Conservation (phyloP, 179 eudicot species). For the Gypsophila paniculata region DNA sequence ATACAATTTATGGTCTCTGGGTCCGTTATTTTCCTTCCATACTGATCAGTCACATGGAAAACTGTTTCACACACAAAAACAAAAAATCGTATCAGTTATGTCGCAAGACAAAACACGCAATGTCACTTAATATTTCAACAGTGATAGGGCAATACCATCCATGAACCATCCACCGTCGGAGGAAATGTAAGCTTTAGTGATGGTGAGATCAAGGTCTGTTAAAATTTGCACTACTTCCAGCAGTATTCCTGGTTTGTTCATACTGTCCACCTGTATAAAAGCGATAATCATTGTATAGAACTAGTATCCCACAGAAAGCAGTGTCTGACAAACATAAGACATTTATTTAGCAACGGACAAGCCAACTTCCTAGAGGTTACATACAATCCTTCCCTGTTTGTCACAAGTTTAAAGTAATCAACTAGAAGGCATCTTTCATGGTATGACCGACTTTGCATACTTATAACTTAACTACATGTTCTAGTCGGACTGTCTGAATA, state of each 20-base stretch:
- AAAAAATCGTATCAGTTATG: neutral
- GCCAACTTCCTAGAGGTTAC: neutral
- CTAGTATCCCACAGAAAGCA: neutral
- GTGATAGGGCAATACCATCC: slow-evolving; percentile 53
- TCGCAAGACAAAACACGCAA: neutral
- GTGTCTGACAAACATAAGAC: neutral
- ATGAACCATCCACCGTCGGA: slow-evolving; percentile 97
- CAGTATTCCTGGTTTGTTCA: slow-evolving; percentile 76
- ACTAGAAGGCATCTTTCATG: neutral
- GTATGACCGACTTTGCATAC: neutral
- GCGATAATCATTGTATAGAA: neutral
- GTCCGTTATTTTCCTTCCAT: slow-evolving; percentile 55
- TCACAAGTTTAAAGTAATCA: neutral
- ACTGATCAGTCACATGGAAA: slow-evolving; percentile 69
- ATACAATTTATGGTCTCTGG: slow-evolving; percentile 49
- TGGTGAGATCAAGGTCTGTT: slow-evolving; percentile 68
- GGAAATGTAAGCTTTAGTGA: slow-evolving; percentile 79
- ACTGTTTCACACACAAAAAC: slow-evolving; percentile 34
- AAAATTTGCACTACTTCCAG: slow-evolving; percentile 82
- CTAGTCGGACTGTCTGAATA: neutral
- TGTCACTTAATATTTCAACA: neutral
- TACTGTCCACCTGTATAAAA: slow-evolving; percentile 63
- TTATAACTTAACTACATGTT: neutral
- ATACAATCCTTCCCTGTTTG: neutral
- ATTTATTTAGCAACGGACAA: neutral